Evolutionary conservation across 2,329 filamentous ascomycete species (phyloP).

Genomic region (Sarocladiaceae sp.): DNA sequence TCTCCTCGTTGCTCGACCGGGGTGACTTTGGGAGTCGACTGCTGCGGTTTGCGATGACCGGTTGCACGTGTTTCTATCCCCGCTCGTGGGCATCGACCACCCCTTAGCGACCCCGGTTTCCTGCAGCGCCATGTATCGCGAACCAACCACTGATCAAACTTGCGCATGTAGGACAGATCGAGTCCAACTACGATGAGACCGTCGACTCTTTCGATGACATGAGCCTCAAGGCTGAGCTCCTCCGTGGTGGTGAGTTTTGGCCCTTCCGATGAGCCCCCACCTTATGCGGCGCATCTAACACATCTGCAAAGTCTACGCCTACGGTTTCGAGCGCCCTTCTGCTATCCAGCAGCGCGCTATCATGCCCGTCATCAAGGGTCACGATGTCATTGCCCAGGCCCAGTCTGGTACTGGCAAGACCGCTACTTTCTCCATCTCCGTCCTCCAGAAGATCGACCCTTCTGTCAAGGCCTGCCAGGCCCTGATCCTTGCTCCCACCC

Average conservation of each 20-base stretch:
- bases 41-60: constrained; percentile 5
- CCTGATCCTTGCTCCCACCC: constrained; percentile 93
- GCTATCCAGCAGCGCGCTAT: constrained; percentile 99
- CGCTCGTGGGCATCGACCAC: constrained; percentile 6
- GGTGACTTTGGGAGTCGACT: background rate
- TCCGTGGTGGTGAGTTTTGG: constrained; percentile 71
- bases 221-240: constrained; percentile 94
- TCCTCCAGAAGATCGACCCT: constrained; percentile 97
- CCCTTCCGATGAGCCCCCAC: constrained; percentile 11
- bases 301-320: constrained; percentile 72
- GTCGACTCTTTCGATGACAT: constrained; percentile 99
- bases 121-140: background rate
- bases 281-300: constrained; percentile 12
- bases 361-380: constrained; percentile 99
- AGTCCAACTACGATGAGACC: constrained; percentile 99
- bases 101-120: constrained; percentile 9
- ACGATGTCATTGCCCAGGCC: constrained; percentile 99
- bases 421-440: constrained; percentile 98
- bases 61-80: background rate
- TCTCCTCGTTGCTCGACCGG: background rate
- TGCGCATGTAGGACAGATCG: constrained; percentile 77
- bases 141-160: constrained; percentile 17
- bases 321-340: constrained; percentile 99
- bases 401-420: constrained; percentile 99
- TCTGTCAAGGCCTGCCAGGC: constrained; percentile 96